These are phyloP conservation scores for Cladophialophora bantiana DNA, from an alignment of 2,329 filamentous ascomycete species.

Conservation along the genomic window DNA sequence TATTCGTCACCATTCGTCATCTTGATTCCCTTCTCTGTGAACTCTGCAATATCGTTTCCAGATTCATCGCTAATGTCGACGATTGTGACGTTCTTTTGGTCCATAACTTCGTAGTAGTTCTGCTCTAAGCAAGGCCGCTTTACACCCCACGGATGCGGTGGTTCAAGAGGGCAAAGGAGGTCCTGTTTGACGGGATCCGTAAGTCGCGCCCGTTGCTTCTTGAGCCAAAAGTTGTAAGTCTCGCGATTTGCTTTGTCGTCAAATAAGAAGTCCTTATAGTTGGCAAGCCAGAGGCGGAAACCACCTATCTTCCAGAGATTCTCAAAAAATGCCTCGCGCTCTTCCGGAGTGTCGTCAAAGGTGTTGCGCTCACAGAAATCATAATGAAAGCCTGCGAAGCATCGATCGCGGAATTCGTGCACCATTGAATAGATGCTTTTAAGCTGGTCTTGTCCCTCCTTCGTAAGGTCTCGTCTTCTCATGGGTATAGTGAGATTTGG, in stretches of 20 bases:
- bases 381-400: too few relatives aligned
- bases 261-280: conserved; percentile 61
- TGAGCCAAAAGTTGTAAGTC: conserved; percentile 63
- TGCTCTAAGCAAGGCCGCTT: conserved; percentile 60
- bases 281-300: conserved; percentile 59
- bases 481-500: conserved; percentile 70
- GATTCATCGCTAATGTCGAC: too few relatives aligned
- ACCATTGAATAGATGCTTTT: too few relatives aligned
- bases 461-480: conserved; percentile 40
- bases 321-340: conserved; percentile 56
- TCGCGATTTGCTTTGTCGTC: conserved; percentile 59
- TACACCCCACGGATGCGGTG: conserved; percentile 63
- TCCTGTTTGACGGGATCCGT: conserved; percentile 58
- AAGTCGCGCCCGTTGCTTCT: conserved; percentile 60
- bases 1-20: too few relatives aligned
- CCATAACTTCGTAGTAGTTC: conserved; percentile 59
- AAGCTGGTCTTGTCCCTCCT: too few relatives aligned
- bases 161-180: conserved; percentile 60
- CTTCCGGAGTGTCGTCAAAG: conserved; percentile 27
- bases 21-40: too few relatives aligned
- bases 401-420: too few relatives aligned
- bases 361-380: conserved; percentile 54
- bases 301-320: conserved; percentile 59
- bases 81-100: conserved; percentile 52
- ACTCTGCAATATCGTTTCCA: too few relatives aligned